A percentile compares a stretch with the other conserved stretches of the same genome.
These are phyloP conservation scores for Xylaria sp. DNA, from an alignment of 2,329 filamentous ascomycete genomes.

Conservation along the genomic window DNA sequence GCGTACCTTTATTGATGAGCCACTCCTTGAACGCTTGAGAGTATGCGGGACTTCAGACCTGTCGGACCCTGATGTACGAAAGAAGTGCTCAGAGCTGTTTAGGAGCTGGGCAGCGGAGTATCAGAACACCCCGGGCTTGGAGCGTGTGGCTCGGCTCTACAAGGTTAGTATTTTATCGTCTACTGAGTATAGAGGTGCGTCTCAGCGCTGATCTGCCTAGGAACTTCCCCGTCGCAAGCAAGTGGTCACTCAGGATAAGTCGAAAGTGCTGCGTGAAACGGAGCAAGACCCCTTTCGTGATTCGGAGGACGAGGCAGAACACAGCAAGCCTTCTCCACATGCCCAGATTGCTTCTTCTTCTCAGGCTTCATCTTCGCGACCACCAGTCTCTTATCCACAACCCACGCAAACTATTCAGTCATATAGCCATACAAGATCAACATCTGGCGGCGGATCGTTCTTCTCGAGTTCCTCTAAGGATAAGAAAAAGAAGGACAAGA, in stretches of 20 bases:
- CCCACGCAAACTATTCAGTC: conserved; percentile 45
- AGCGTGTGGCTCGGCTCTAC: conserved; percentile 80
- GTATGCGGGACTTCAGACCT: conserved; percentile 85
- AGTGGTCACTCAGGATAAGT: conserved; percentile 75
- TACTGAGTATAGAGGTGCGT: not conserved
- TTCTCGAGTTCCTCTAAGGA: conserved; percentile 53
- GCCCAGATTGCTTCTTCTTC: conserved; percentile 12
- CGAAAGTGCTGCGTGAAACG: conserved; percentile 82
- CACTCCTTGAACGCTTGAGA: conserved; percentile 86
- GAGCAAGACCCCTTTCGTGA: conserved; percentile 71
- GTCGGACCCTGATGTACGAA: conserved; percentile 83
- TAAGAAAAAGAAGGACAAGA: conserved; percentile 55
- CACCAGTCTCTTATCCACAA: conserved; percentile 37
- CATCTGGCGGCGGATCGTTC: conserved; percentile 46
- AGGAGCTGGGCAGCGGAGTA: conserved; percentile 85
- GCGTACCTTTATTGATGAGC: conserved; percentile 85
- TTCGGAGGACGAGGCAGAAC: conserved; percentile 64
- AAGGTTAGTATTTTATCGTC: conserved; percentile 48
- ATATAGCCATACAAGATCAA: conserved; percentile 45
- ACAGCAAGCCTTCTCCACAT: conserved; percentile 41
- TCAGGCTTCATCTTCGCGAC: conserved; percentile 40
- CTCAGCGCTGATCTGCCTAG: conserved; percentile 42
- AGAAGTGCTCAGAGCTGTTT: conserved; percentile 88
- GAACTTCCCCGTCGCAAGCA: conserved; percentile 72
- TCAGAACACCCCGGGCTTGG: conserved; percentile 78